These are phyloP conservation scores for Petrea volubilis DNA, from an alignment of 257 asterid genomes.

Conservation along the genomic window DNA sequence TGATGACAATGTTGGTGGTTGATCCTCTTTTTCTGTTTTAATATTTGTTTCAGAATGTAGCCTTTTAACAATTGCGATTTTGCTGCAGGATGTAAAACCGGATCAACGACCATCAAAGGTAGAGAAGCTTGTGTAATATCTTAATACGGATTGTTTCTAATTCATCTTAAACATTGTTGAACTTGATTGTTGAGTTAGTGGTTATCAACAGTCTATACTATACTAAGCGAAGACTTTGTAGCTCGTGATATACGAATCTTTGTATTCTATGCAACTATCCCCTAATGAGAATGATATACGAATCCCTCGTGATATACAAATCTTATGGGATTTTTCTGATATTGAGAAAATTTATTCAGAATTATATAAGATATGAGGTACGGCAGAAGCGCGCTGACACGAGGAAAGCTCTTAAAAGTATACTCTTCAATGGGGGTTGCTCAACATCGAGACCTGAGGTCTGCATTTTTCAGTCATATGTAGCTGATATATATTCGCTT, in stretches of 20 bases:
- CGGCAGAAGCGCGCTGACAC: conserved; percentile 72
- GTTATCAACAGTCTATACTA: neutral
- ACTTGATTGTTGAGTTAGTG: neutral
- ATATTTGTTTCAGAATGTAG: conserved; percentile 8
- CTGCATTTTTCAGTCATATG: conserved; percentile 10
- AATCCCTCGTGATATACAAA: neutral
- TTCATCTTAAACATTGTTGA: neutral
- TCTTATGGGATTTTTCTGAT: conserved; percentile 16
- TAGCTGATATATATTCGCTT: neutral
- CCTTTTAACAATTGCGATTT: conserved; percentile 19
- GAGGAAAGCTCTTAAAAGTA: conserved; percentile 62
- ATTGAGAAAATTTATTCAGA: conserved; percentile 38
- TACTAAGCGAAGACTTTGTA: neutral
- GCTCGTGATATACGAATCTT: neutral
- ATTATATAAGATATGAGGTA: conserved; percentile 47
- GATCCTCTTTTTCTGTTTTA: neutral
- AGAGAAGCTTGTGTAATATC: conserved; percentile 8
- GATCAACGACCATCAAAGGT: conserved; percentile 58
- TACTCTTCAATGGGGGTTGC: conserved; percentile 54
- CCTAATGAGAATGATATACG: neutral
- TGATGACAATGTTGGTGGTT: conserved; percentile 7
- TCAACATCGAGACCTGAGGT: conserved; percentile 55
- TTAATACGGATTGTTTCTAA: neutral
- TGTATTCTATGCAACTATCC: neutral
- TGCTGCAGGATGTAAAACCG: conserved; percentile 53